Conservation (phyloP, 495 filamentous ascomycete genomes). For the Talaromyces wortmannii region DNA sequence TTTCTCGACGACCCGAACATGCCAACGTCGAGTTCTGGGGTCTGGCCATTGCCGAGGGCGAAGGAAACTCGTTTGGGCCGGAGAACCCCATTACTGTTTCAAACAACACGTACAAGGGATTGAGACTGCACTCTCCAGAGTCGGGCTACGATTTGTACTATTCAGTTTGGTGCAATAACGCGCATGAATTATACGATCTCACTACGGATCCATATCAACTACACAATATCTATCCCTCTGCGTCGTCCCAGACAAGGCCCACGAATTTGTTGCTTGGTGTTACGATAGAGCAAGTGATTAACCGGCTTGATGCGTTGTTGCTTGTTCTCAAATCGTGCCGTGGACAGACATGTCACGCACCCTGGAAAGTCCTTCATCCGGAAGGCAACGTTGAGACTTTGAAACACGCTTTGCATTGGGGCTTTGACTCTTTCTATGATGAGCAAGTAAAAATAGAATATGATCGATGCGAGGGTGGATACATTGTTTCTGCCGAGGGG, state of each 20-base stretch:
- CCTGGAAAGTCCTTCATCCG: conserved; percentile 55
- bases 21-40: conserved; percentile 65
- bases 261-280: conserved; percentile 1
- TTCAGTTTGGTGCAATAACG: conserved; percentile 59
- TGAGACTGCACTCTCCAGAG: conserved; percentile 58
- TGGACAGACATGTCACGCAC: conserved; percentile 44
- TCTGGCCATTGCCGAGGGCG: background rate
- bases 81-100: background rate
- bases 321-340: conserved; percentile 62
- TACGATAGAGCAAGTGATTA: conserved; percentile 15
- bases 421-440: conserved; percentile 11
- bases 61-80: background rate
- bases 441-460: conserved; percentile 31
- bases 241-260: background rate
- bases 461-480: background rate
- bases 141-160: conserved; percentile 55
- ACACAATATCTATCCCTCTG: conserved; percentile 43
- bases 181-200: conserved; percentile 60
- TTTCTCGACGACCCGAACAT: conserved; percentile 47
- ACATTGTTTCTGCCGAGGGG: background rate
- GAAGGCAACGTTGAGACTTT: conserved; percentile 29
- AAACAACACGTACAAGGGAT: conserved; percentile 37
- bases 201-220: conserved; percentile 54
- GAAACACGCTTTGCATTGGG: conserved; percentile 16
- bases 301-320: conserved; percentile 53